phyloP scores from a whole-genome alignment of 192 early-diverging fungal genomes.

The Coemansia sp. region DNA sequence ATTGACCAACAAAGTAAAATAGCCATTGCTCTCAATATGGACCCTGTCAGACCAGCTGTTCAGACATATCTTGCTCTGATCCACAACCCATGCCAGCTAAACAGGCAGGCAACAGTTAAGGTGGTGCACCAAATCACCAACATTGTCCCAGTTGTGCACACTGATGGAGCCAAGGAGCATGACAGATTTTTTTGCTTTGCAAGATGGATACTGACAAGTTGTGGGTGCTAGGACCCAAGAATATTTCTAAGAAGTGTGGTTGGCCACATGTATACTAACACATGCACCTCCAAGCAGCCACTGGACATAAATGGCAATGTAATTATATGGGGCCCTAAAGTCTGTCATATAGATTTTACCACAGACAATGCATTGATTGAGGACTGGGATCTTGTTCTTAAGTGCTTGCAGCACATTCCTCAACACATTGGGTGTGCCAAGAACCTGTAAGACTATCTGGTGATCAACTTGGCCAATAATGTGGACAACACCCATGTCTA shows the following conservation, averaged over 20 bases:
- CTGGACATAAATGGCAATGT: background rate
- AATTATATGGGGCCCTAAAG: slow-evolving; percentile 10
- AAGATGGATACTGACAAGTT: background rate
- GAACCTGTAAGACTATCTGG: slow-evolving; percentile 31
- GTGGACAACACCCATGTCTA: slow-evolving; percentile 25
- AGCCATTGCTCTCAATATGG: slow-evolving; percentile 18
- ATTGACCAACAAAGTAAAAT: background rate
- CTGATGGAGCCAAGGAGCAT: slow-evolving; percentile 32
- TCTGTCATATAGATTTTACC: background rate
- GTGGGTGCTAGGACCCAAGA: background rate
- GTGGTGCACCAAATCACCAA: slow-evolving; percentile 10
- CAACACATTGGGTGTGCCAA: slow-evolving; percentile 20
- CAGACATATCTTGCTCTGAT: slow-evolving; percentile 24
- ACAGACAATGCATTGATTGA: background rate
- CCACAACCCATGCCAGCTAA: slow-evolving; percentile 15
- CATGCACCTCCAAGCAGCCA: background rate
- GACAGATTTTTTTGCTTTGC: slow-evolving; percentile 11
- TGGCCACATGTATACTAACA: background rate
- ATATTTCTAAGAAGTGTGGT: background rate
- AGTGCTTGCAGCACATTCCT: slow-evolving; percentile 15
- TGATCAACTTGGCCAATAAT: slow-evolving; percentile 9
- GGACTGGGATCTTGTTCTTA: background rate
- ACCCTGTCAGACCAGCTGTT: slow-evolving; percentile 24
- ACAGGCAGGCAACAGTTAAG: background rate
- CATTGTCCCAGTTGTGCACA: slow-evolving; percentile 9